Conservation (phyloP, 495 filamentous ascomycete species). For the Podospora fimiseda region DNA sequence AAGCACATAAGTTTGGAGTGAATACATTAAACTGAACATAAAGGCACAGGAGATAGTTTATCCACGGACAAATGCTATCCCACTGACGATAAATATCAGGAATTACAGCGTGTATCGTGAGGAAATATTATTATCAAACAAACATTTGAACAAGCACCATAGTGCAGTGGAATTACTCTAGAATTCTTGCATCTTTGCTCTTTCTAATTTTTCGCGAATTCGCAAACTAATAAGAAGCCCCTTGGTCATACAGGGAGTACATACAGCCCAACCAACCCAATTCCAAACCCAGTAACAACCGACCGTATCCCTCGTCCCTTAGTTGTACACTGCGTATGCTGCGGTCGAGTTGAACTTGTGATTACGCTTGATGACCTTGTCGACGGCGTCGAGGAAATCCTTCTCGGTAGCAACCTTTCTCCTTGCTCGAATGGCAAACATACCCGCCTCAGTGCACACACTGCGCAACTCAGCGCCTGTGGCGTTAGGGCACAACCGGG, state of each 20-base stretch:
- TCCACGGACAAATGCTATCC: too few relatives aligned
- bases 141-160: too few relatives aligned
- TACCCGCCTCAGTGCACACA: conserved; percentile 98
- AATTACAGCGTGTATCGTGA: too few relatives aligned
- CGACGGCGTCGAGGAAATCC: conserved; percentile 94
- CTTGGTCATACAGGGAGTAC: conserved; percentile 15
- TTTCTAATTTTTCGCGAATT: background rate
- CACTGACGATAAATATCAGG: too few relatives aligned
- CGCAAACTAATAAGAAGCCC: background rate
- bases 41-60: too few relatives aligned
- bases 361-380: conserved; percentile 99
- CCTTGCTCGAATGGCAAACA: conserved; percentile 95
- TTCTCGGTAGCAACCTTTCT: conserved; percentile 99
- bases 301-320: conserved; percentile 32
- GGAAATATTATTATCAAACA: too few relatives aligned
- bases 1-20: too few relatives aligned
- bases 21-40: too few relatives aligned
- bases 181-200: background rate
- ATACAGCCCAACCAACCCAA: conserved; percentile 7
- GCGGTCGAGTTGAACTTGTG: conserved; percentile 99
- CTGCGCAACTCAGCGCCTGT: conserved; percentile 91
- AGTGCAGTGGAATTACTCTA: background rate
- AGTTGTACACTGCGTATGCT: conserved; percentile 99
- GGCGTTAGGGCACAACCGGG: conserved; percentile 90
- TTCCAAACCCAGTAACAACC: background rate